A percentile compares a stretch with the other conserved stretches of the same genome.
phyloP scores from a whole-genome alignment of 108 stramenopile species.

The Licmophora abbreviata region DNA sequence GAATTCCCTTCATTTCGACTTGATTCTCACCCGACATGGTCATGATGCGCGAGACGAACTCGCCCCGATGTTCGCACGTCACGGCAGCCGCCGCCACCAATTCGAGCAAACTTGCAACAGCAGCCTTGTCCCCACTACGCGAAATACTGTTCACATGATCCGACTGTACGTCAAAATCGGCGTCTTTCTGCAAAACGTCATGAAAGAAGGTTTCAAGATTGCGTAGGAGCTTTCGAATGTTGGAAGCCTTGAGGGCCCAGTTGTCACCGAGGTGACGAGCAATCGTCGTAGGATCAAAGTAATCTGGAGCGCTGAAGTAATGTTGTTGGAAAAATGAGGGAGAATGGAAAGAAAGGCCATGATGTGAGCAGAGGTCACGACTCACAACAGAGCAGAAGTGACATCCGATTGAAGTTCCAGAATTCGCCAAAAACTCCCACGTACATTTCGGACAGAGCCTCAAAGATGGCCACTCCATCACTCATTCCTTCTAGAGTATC shows the following conservation, averaged over 20 bases:
- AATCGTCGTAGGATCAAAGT: slow-evolving; percentile 83
- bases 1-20: slow-evolving; percentile 66
- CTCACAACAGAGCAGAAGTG: not conserved
- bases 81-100: slow-evolving; percentile 78
- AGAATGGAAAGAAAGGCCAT: not conserved
- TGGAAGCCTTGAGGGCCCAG: slow-evolving; percentile 79
- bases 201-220: slow-evolving; percentile 74
- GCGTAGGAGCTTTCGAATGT: slow-evolving; percentile 76
- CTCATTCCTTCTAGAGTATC: slow-evolving; percentile 43
- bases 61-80: slow-evolving; percentile 61
- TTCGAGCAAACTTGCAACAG: slow-evolving; percentile 58
- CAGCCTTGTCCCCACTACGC: slow-evolving; percentile 31
- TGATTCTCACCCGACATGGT: slow-evolving; percentile 50
- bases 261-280: slow-evolving; percentile 76
- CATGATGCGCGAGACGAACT: slow-evolving; percentile 69
- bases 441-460: slow-evolving; percentile 84
- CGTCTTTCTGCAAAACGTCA: slow-evolving; percentile 60
- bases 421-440: slow-evolving; percentile 8
- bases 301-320: slow-evolving; percentile 46
- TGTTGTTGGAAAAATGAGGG: too few species aligned
- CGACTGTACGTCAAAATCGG: slow-evolving; percentile 39
- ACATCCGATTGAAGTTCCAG: not conserved
- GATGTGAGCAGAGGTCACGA: not conserved
- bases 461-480: slow-evolving; percentile 78
- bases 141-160: slow-evolving; percentile 37